phyloP scores from a whole-genome alignment of 345 rosid genomes.

The Populus deltoides region DNA sequence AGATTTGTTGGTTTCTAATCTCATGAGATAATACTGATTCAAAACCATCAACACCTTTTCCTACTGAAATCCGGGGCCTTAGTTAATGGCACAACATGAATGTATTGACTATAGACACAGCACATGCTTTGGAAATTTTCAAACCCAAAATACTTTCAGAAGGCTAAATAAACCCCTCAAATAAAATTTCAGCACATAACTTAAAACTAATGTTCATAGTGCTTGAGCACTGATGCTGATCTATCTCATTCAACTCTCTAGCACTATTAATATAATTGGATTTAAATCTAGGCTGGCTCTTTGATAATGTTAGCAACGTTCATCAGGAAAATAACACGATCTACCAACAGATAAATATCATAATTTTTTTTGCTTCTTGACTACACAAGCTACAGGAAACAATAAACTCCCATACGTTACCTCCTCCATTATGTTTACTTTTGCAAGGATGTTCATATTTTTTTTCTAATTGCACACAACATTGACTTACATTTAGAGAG shows the following conservation, averaged over 20 bases:
- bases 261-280: neutral
- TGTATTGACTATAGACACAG: neutral
- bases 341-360: neutral
- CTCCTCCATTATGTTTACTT: neutral
- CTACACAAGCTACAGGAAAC: neutral
- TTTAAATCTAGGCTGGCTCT: neutral
- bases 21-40: neutral
- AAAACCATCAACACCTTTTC: neutral
- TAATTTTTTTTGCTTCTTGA: neutral
- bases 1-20: slow-evolving; percentile 5
- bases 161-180: neutral
- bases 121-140: neutral
- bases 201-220: neutral
- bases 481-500: too few relatives aligned
- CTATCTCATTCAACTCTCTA: neutral
- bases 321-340: neutral
- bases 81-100: neutral
- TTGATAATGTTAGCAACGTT: neutral
- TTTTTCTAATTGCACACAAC: too few relatives aligned
- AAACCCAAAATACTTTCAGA: neutral
- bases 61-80: neutral
- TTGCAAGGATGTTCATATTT: too few relatives aligned
- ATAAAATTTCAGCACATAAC: neutral
- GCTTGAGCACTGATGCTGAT: neutral
- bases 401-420: neutral